Evolutionary conservation across 2,329 filamentous ascomycete genomes (phyloP).

Genomic region (Botrytis aclada): DNA sequence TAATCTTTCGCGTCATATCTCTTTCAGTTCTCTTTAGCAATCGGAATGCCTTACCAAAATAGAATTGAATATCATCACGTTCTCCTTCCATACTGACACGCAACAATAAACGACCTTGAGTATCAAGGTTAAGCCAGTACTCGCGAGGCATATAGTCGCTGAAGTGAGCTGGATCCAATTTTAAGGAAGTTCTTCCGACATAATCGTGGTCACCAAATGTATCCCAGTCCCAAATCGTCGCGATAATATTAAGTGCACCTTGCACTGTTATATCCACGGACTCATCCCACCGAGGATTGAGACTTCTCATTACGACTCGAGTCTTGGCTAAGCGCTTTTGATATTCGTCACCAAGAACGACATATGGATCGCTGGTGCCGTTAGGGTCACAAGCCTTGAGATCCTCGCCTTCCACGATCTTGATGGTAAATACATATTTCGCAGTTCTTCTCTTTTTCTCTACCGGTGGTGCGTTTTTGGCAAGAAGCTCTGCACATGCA

Average conservation of each 20-base stretch:
- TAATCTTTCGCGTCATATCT: slow-evolving; percentile 97
- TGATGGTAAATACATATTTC: slow-evolving; percentile 97
- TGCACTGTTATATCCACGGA: slow-evolving; percentile 93
- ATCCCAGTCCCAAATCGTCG: slow-evolving; percentile 98
- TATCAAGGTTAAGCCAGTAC: slow-evolving; percentile 97
- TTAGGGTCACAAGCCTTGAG: slow-evolving; percentile 97
- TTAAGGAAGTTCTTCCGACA: slow-evolving; percentile 92
- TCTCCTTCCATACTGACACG: slow-evolving; percentile 98
- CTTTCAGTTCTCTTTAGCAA: slow-evolving; percentile 92
- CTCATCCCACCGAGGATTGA: slow-evolving; percentile 97
- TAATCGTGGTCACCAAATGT: slow-evolving; percentile 97
- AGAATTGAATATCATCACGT: slow-evolving; percentile 96
- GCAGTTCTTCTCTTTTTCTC: slow-evolving; percentile 63
- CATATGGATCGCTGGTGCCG: slow-evolving; percentile 92
- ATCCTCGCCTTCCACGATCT: slow-evolving; percentile 96
- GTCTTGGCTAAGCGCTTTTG: slow-evolving; percentile 96
- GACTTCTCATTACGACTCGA: slow-evolving; percentile 80
- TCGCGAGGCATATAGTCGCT: slow-evolving; percentile 92
- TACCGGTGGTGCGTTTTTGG: slow-evolving; percentile 68
- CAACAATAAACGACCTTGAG: slow-evolving; percentile 83
- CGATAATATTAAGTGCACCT: slow-evolving; percentile 88
- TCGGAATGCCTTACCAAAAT: slow-evolving; percentile 95
- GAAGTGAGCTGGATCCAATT: slow-evolving; percentile 97
- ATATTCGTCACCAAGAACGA: slow-evolving; percentile 95
- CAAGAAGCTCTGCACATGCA: slow-evolving; percentile 78